Conservation (phyloP, 257 asterid genomes). For the Lantana camara region DNA sequence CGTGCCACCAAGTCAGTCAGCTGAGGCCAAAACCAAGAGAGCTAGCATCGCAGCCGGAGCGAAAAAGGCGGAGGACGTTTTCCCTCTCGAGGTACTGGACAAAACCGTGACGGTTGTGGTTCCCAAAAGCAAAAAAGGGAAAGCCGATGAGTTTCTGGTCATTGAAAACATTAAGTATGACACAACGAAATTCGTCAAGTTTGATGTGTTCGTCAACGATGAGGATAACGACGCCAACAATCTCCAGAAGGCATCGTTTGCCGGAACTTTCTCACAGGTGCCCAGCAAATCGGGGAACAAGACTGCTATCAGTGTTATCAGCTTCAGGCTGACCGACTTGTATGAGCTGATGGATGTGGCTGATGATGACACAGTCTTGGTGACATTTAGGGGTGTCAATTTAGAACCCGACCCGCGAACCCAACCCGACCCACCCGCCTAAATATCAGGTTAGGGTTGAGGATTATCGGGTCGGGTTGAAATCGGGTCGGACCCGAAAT, state of each 20-base stretch:
- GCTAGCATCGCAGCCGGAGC: not conserved
- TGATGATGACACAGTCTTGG: not conserved
- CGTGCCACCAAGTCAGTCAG: not conserved
- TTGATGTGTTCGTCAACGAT: constrained; percentile 11
- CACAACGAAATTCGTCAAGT: not conserved
- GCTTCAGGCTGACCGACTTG: not conserved
- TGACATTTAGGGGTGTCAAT: too few species aligned
- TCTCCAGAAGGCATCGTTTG: too few species aligned
- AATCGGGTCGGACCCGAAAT: too few species aligned
- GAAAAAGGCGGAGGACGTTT: not conserved
- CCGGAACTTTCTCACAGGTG: not conserved
- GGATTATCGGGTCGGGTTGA: too few species aligned
- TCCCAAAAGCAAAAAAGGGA: not conserved
- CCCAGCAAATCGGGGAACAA: not conserved
- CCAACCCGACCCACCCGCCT: too few species aligned
- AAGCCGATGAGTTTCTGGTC: not conserved
- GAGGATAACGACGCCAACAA: not conserved
- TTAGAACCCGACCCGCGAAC: too few species aligned
- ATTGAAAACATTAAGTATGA: not conserved
- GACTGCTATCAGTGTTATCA: not conserved
- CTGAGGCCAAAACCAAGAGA: not conserved
- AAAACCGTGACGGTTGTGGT: not conserved
- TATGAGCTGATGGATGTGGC: not conserved
- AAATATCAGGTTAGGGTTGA: too few species aligned
- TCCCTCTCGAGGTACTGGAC: not conserved